These are phyloP conservation scores for Endocarpon pusillum DNA, from an alignment of 495 filamentous ascomycete species.

Conservation along the genomic window DNA sequence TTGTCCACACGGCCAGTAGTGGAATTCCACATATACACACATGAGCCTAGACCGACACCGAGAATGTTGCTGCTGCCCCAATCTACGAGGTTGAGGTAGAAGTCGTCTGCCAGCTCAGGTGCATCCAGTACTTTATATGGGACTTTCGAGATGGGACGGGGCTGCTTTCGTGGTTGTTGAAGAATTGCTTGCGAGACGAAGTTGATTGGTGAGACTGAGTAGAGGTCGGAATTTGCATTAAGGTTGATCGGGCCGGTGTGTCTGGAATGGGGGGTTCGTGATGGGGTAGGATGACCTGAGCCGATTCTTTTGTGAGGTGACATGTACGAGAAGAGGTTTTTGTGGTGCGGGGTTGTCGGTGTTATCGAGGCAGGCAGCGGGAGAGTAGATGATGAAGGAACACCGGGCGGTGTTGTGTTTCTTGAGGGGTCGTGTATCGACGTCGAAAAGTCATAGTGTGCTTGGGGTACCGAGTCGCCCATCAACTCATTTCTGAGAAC, in stretches of 20 bases:
- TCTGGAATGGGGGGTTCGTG: constrained; percentile 72
- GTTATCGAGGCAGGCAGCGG: constrained; percentile 58
- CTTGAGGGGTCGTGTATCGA: constrained; percentile 50
- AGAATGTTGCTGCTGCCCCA: constrained; percentile 94
- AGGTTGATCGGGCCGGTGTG: constrained; percentile 62
- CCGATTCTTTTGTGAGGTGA: constrained; percentile 60
- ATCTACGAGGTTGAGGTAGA: constrained; percentile 92
- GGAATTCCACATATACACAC: constrained; percentile 99
- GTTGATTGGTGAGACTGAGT: constrained; percentile 81
- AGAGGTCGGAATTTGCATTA: constrained; percentile 76
- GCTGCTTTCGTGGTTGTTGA: constrained; percentile 70
- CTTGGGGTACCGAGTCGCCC: constrained; percentile 72
- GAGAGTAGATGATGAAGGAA: constrained; percentile 36
- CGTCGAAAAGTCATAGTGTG: constrained; percentile 44
- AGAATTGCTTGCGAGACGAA: constrained; percentile 84
- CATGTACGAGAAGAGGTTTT: constrained; percentile 89
- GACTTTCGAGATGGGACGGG: constrained; percentile 80
- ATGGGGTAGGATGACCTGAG: constrained; percentile 64
- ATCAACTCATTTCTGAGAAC: constrained; percentile 82
- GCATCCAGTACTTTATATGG: constrained; percentile 97
- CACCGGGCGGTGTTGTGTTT: constrained; percentile 66
- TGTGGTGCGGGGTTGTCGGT: constrained; percentile 88
- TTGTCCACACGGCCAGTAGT: constrained; percentile 72
- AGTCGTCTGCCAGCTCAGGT: constrained; percentile 89
- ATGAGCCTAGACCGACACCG: constrained; percentile 77